phyloP scores from a whole-genome alignment of 345 rosid genomes.

The Gynandropsis gynandra region DNA sequence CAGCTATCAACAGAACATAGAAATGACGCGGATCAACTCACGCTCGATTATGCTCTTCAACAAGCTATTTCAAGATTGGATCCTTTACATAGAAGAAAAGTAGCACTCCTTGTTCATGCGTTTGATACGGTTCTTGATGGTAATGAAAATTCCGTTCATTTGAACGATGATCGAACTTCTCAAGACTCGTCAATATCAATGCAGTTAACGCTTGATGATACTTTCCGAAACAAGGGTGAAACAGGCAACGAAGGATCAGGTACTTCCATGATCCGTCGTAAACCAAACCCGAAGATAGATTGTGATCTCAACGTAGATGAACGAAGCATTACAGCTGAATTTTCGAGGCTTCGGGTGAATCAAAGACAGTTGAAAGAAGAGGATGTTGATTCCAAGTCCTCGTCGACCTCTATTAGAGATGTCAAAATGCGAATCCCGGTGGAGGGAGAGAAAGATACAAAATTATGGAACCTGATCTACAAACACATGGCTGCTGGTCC shows the following conservation, averaged over 20 bases:
- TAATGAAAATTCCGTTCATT: background rate
- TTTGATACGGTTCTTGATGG: conserved; percentile 62
- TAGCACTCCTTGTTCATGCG: conserved; percentile 73
- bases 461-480: conserved; percentile 68
- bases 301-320: conserved; percentile 15
- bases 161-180: background rate
- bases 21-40: conserved; percentile 68
- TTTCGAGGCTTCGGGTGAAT: conserved; percentile 22
- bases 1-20: conserved; percentile 38
- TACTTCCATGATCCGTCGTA: too few relatives aligned
- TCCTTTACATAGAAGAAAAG: conserved; percentile 73
- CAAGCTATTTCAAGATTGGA: conserved; percentile 69
- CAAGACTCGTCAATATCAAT: background rate
- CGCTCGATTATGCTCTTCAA: conserved; percentile 81
- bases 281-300: conserved; percentile 3
- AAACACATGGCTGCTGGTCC: conserved; percentile 62
- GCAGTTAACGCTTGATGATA: conserved; percentile 11
- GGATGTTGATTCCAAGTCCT: conserved; percentile 20
- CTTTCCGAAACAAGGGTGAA: conserved; percentile 1
- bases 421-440: conserved; percentile 20
- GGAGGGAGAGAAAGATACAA: conserved; percentile 45
- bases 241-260: conserved; percentile 6
- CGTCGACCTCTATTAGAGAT: conserved; percentile 11
- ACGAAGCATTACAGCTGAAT: conserved; percentile 15
- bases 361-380: conserved; percentile 20